Evolutionary conservation across 176 grass and related monocot genomes (phyloP).

Genomic region (Eragrostis nindensis): DNA sequence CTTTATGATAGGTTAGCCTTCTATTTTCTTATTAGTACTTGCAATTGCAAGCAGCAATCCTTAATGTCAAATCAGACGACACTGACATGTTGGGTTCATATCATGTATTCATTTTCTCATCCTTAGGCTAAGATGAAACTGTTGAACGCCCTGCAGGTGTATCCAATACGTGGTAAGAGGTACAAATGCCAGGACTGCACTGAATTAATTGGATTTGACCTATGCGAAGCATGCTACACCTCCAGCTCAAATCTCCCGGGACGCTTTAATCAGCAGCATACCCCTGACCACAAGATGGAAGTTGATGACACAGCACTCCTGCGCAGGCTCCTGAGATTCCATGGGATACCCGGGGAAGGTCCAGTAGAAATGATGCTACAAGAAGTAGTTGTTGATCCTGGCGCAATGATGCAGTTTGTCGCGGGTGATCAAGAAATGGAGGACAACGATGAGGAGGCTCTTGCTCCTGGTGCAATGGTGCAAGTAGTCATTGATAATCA

Average conservation of each 20-base stretch:
- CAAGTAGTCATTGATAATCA: conserved; percentile 16
- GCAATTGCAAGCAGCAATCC: background rate
- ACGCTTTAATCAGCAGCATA: conserved; percentile 94
- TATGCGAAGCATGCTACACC: conserved; percentile 76
- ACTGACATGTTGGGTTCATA: background rate
- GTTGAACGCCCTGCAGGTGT: conserved; percentile 48
- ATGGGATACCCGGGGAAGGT: conserved; percentile 12
- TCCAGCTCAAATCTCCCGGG: conserved; percentile 68
- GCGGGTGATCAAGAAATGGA: background rate
- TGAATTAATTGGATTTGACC: conserved; percentile 70
- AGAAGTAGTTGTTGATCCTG: background rate
- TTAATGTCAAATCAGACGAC: background rate
- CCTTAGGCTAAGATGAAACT: conserved; percentile 29
- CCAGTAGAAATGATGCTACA: conserved; percentile 4
- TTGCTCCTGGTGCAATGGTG: conserved; percentile 12
- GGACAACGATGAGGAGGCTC: conserved; percentile 16
- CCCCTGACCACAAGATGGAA: conserved; percentile 80
- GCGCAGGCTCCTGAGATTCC: background rate
- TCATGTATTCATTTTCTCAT: conserved; percentile 13
- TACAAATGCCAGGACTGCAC: conserved; percentile 87
- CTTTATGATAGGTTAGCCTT: conserved; percentile 2
- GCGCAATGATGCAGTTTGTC: background rate
- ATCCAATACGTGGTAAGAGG: conserved; percentile 74
- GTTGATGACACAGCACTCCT: conserved; percentile 36
- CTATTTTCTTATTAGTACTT: background rate